These are phyloP conservation scores for Lonicera japonica DNA, from an alignment of 129 eudicot species.

Conservation along the genomic window DNA sequence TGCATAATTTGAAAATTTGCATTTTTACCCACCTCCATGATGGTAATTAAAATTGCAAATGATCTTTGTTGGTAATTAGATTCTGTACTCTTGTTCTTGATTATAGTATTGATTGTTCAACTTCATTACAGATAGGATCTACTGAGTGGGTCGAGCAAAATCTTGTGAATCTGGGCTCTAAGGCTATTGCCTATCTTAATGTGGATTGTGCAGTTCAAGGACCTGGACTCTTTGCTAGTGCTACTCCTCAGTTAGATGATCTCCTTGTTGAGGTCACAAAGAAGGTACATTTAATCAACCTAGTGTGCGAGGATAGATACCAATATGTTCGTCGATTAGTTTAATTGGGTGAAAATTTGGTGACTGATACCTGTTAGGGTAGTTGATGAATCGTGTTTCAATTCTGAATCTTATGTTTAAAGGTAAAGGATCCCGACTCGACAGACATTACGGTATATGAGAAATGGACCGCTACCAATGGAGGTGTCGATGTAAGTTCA, in stretches of 20 bases:
- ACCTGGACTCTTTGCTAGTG: slow-evolving; percentile 70
- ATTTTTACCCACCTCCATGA: no score
- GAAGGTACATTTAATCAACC: slow-evolving; percentile 36
- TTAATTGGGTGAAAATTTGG: no score
- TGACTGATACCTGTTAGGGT: background rate
- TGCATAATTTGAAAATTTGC: no score
- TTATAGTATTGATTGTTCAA: background rate
- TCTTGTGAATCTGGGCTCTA: slow-evolving; percentile 66
- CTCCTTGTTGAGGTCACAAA: slow-evolving; percentile 70
- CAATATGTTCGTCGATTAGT: background rate
- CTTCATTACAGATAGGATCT: slow-evolving; percentile 69
- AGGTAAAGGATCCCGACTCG: slow-evolving; percentile 77
- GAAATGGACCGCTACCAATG: slow-evolving; percentile 42
- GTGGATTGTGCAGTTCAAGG: slow-evolving; percentile 99
- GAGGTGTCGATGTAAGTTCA: slow-evolving; percentile 54
- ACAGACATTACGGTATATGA: slow-evolving; percentile 42
- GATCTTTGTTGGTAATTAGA: background rate
- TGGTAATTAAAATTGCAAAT: no score
- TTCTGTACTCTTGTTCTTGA: no score
- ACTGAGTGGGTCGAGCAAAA: slow-evolving; percentile 99
- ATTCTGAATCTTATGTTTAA: background rate
- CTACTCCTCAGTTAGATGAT: slow-evolving; percentile 94
- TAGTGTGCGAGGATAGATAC: background rate
- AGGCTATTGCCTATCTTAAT: slow-evolving; percentile 79
- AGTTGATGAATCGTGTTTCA: background rate